Evolutionary conservation across 768 basidiomycete genomes (phyloP).

Genomic region (Mycena indigotica): DNA sequence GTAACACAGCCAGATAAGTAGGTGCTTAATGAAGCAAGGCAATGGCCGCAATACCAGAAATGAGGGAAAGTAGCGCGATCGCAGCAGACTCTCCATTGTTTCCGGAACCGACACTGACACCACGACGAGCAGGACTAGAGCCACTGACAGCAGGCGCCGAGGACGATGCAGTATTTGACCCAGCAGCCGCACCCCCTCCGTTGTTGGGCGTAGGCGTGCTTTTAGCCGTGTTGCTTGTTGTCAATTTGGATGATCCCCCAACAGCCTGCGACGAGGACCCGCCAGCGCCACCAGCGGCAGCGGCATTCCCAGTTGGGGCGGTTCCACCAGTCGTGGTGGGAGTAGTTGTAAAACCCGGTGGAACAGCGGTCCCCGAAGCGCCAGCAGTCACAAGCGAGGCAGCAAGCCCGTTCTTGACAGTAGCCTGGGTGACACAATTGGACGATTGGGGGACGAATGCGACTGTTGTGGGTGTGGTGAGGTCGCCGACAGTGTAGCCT

Average conservation of each 20-base stretch:
- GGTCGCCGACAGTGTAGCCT: constrained; percentile 37
- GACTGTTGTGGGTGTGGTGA: constrained; percentile 36
- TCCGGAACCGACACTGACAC: constrained; percentile 2
- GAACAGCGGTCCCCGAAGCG: constrained; percentile 3
- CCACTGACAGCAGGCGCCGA: neutral
- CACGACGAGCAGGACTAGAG: constrained; percentile 10
- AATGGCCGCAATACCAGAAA: constrained; percentile 14
- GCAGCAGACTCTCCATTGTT: constrained; percentile 7
- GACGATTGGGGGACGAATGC: constrained; percentile 42
- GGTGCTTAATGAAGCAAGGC: constrained; percentile 10
- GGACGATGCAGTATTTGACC: neutral
- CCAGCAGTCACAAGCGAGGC: constrained; percentile 23
- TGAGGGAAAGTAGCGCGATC: constrained; percentile 10
- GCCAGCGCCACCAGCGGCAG: neutral
- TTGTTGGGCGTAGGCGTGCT: neutral
- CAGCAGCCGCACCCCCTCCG: neutral
- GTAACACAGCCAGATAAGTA: too few relatives aligned
- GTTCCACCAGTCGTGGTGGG: neutral
- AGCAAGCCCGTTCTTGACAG: constrained; percentile 41
- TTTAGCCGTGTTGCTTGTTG: neutral
- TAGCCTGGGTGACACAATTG: constrained; percentile 41
- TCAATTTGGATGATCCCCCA: neutral
- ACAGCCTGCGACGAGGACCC: neutral
- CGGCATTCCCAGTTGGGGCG: neutral
- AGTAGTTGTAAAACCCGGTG: constrained; percentile 9